Percentiles rank a stretch among this genome's conserved stretches.
Evolutionary conservation across 1,284 basidiomycete genomes (phyloP).

Genomic region (Heterobasidion irregulare): DNA sequence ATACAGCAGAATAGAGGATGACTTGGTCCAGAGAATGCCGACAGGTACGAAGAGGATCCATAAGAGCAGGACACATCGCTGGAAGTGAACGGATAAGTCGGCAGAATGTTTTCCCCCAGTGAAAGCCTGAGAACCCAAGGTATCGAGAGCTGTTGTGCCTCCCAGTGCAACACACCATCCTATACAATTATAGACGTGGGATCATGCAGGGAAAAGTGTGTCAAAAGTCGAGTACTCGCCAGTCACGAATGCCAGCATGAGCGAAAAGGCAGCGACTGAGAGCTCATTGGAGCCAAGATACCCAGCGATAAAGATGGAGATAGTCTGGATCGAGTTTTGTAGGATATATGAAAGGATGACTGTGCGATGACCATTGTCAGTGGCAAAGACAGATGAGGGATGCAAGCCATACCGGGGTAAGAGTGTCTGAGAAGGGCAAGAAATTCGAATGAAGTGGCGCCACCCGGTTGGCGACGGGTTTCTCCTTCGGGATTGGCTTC

Average conservation of each 20-base stretch:
- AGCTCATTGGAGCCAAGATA: slow-evolving; percentile 61
- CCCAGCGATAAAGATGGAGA: slow-evolving; percentile 53
- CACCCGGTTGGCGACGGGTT: slow-evolving; percentile 6
- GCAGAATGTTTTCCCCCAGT: slow-evolving; percentile 48
- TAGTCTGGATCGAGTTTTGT: slow-evolving; percentile 66
- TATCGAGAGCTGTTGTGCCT: slow-evolving; percentile 71
- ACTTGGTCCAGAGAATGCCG: slow-evolving; percentile 49
- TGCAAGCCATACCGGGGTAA: slow-evolving; percentile 9
- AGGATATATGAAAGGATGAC: slow-evolving; percentile 60
- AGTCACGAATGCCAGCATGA: slow-evolving; percentile 73
- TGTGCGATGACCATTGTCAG: slow-evolving; percentile 12
- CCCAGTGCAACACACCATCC: slow-evolving; percentile 72
- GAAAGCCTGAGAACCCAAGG: slow-evolving; percentile 68
- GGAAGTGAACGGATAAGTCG: slow-evolving; percentile 62
- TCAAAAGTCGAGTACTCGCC: slow-evolving; percentile 39
- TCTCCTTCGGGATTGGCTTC: slow-evolving; percentile 6
- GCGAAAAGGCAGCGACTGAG: slow-evolving; percentile 61
- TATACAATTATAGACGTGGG: slow-evolving; percentile 34
- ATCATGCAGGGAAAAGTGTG: slow-evolving; percentile 25
- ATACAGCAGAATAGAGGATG: slow-evolving; percentile 47
- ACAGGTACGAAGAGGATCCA: slow-evolving; percentile 59
- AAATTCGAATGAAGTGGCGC: slow-evolving; percentile 9
- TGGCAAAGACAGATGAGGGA: background rate
- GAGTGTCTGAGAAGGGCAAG: slow-evolving; percentile 10
- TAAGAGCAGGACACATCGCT: slow-evolving; percentile 55